phyloP scores from a whole-genome alignment of 805 yeast species.

The Candida lessepsii region DNA sequence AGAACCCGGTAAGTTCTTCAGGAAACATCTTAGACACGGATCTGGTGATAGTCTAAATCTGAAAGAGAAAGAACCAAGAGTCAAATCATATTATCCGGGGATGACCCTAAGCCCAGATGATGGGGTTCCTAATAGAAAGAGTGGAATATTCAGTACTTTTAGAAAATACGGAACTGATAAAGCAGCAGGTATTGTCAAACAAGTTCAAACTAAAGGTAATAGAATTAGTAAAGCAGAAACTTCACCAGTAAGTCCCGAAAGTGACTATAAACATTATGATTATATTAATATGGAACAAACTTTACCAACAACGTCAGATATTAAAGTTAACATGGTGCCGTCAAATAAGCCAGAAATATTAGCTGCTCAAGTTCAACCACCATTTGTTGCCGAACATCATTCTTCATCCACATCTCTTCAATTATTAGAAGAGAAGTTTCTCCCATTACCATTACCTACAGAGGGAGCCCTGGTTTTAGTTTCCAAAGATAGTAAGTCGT shows the following conservation, averaged over 20 bases:
- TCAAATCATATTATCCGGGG: conserved; percentile 17
- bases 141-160: conserved; percentile 40
- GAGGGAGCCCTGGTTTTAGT: conserved; percentile 44
- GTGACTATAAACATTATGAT: conserved; percentile 9
- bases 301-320: conserved; percentile 7
- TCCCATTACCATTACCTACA: conserved; percentile 21
- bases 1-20: conserved; percentile 46
- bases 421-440: conserved; percentile 22
- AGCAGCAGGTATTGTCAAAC: conserved; percentile 37
- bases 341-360: conserved; percentile 3
- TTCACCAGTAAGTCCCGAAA: conserved; percentile 17
- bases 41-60: conserved; percentile 17
- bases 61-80: conserved; percentile 8
- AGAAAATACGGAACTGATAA: conserved; percentile 41
- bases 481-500: conserved; percentile 62
- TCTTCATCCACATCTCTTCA: conserved; percentile 4
- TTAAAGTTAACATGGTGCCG: conserved; percentile 4
- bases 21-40: conserved; percentile 63
- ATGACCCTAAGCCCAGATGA: conserved; percentile 18
- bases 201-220: conserved; percentile 18
- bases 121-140: conserved; percentile 17
- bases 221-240: conserved; percentile 11
- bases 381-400: conserved; percentile 1
- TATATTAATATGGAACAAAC: conserved; percentile 14
- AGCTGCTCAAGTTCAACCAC: conserved; percentile 2